Conservation (phyloP, 23 red algal species). For the Gracilaria gracilis region DNA sequence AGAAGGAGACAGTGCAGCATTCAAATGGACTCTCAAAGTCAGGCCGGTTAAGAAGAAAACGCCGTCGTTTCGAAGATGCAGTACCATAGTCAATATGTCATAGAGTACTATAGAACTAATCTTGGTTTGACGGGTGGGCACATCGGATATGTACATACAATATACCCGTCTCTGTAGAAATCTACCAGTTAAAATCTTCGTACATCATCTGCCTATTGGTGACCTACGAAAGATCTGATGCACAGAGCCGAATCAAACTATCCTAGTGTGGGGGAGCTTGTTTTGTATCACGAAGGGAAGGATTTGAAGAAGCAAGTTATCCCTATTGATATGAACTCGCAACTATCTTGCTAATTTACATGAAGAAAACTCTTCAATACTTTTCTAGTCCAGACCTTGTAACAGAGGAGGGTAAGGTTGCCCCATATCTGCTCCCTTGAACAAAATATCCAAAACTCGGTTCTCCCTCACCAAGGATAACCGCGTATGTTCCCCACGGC, state of each 20-base stretch:
- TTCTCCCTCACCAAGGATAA: slow-evolving; percentile 59
- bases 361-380: not conserved
- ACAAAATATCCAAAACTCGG: slow-evolving; percentile 60
- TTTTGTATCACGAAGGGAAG: too few species aligned
- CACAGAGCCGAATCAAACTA: too few species aligned
- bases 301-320: too few species aligned
- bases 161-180: too few species aligned
- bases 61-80: slow-evolving; percentile 21
- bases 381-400: slow-evolving; percentile 40
- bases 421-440: slow-evolving; percentile 48
- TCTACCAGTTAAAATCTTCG: too few species aligned
- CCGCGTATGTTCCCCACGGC: slow-evolving; percentile 35
- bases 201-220: too few species aligned
- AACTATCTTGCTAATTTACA: not conserved
- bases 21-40: slow-evolving; percentile 1
- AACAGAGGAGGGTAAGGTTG: slow-evolving; percentile 60
- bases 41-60: not conserved
- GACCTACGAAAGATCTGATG: too few species aligned
- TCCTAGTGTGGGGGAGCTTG: too few species aligned
- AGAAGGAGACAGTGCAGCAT: not conserved
- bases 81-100: not conserved
- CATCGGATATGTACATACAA: not conserved
- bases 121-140: too few species aligned
- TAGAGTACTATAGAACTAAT: too few species aligned
- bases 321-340: too few species aligned